Percentiles rank a stretch among this genome's conserved stretches.
Evolutionary conservation across 352 stramenopile genomes (phyloP).

Genomic region (Phytophthora agathidicida): DNA sequence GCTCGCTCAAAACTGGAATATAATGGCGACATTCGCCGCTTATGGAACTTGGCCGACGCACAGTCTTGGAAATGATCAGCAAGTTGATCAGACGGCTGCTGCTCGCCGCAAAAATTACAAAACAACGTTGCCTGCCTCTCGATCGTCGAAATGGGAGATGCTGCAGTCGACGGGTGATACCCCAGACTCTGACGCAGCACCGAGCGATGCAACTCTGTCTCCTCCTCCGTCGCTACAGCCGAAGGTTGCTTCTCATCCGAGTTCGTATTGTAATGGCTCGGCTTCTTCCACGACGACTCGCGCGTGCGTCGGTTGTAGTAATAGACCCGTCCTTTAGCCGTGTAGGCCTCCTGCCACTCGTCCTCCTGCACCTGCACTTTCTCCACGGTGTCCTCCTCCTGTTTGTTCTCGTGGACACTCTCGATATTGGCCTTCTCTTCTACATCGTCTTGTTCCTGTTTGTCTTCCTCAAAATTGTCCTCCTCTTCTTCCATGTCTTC

Average conservation of each 20-base stretch:
- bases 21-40: constrained; percentile 55
- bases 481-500: constrained; percentile 17
- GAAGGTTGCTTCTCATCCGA: constrained; percentile 10
- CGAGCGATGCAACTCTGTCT: constrained; percentile 20
- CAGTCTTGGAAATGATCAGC: constrained; percentile 59
- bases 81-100: constrained; percentile 40
- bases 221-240: constrained; percentile 12
- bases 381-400: constrained; percentile 8
- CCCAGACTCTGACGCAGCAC: constrained; percentile 39
- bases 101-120: constrained; percentile 77
- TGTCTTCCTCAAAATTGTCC: neutral
- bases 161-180: constrained; percentile 31
- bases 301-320: constrained; percentile 89
- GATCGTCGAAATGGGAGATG: constrained; percentile 22
- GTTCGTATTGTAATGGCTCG: constrained; percentile 31
- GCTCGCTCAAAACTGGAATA: constrained; percentile 72
- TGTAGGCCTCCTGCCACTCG: constrained; percentile 87
- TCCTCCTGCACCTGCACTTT: constrained; percentile 32
- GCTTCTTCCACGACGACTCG: constrained; percentile 86
- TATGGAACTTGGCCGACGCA: constrained; percentile 54
- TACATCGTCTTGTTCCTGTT: neutral
- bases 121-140: constrained; percentile 55
- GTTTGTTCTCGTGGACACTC: neutral
- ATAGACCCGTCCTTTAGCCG: constrained; percentile 85
- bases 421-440: constrained; percentile 1